These are phyloP conservation scores for Microsporum ferrugineum DNA, from an alignment of 2,329 filamentous ascomycete species.

Conservation along the genomic window DNA sequence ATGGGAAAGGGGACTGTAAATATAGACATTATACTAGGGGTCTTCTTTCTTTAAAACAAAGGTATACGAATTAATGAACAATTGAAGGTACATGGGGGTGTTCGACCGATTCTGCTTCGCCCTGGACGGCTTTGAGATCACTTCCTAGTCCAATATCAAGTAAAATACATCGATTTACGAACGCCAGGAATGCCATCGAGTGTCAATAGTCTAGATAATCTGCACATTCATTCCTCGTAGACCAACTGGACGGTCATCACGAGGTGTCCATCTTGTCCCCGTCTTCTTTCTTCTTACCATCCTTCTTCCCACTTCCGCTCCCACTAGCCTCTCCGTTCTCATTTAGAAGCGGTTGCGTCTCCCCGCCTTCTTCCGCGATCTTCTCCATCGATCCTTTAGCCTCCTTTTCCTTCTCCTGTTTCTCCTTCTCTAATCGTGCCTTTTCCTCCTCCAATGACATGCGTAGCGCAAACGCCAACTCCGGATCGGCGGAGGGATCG, in stretches of 20 bases:
- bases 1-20: slow-evolving; percentile 16
- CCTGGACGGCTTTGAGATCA: neutral
- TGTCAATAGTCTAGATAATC: slow-evolving; percentile 4
- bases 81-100: neutral
- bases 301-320: slow-evolving; percentile 42
- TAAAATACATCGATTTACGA: slow-evolving; percentile 2
- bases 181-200: slow-evolving; percentile 1
- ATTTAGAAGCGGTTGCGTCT: slow-evolving; percentile 50
- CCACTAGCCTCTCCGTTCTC: slow-evolving; percentile 55
- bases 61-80: neutral
- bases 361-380: slow-evolving; percentile 64
- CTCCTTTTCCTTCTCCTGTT: slow-evolving; percentile 59
- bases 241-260: slow-evolving; percentile 33
- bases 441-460: slow-evolving; percentile 99
- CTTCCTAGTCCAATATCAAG: neutral
- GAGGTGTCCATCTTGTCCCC: slow-evolving; percentile 87
- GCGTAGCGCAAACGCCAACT: slow-evolving; percentile 81
- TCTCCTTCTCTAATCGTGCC: slow-evolving; percentile 77
- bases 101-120: neutral
- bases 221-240: neutral
- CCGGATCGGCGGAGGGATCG: slow-evolving; percentile 82
- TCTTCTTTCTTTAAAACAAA: neutral
- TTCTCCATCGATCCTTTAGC: slow-evolving; percentile 67
- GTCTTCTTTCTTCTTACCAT: slow-evolving; percentile 40
- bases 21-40: neutral